These are phyloP conservation scores for Boletus rubroflammeus DNA, from an alignment of 768 basidiomycete genomes.

Conservation along the genomic window DNA sequence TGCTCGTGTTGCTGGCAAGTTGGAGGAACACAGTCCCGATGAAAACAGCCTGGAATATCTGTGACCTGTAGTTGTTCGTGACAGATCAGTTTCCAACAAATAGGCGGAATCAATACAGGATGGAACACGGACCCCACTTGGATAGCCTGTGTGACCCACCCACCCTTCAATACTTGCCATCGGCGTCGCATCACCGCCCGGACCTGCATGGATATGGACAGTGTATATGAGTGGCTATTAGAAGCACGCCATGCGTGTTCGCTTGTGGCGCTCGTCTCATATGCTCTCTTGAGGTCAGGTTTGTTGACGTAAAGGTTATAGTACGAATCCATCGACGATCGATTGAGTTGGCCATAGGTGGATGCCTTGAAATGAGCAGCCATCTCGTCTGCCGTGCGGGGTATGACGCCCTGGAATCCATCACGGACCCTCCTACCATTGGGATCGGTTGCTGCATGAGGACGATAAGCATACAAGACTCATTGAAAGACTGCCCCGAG, in stretches of 20 bases:
- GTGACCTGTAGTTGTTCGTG: constrained; percentile 33
- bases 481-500: constrained; percentile 26
- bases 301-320: constrained; percentile 42
- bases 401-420: constrained; percentile 39
- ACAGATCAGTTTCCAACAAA: background rate
- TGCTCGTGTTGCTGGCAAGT: constrained; percentile 32
- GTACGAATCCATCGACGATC: constrained; percentile 46
- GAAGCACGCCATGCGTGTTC: constrained; percentile 49
- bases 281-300: constrained; percentile 39
- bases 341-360: constrained; percentile 38
- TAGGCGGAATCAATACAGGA: constrained; percentile 1
- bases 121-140: constrained; percentile 31
- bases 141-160: constrained; percentile 34
- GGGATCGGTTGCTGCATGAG: constrained; percentile 49
- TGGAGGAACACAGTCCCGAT: constrained; percentile 41
- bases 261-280: constrained; percentile 43
- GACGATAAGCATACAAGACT: background rate
- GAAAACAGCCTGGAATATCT: constrained; percentile 19
- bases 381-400: constrained; percentile 57
- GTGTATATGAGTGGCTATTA: constrained; percentile 40
- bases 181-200: constrained; percentile 43
- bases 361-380: constrained; percentile 45
- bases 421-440: constrained; percentile 49
- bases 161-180: constrained; percentile 43
- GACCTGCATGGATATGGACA: constrained; percentile 45